Evolutionary conservation across 2,329 filamentous ascomycete species (phyloP).

Genomic region (Fonsecaea erecta): DNA sequence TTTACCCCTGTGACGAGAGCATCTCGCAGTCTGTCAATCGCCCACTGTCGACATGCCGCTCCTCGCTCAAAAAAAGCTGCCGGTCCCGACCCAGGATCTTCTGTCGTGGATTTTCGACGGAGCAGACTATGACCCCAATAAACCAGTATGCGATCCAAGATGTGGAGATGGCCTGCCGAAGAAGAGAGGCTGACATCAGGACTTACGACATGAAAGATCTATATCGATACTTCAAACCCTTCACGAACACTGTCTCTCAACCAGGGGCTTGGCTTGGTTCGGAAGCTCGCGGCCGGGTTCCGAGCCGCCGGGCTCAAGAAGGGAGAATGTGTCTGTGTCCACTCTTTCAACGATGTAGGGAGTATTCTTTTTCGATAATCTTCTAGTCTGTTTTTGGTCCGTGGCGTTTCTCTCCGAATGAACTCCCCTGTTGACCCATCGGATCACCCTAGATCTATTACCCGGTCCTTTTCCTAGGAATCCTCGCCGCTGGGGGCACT

Average conservation of each 20-base stretch:
- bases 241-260: conserved; percentile 27
- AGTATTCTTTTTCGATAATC: not conserved
- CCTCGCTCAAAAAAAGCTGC: conserved; percentile 21
- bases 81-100: conserved; percentile 57
- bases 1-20: not conserved
- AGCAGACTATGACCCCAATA: conserved; percentile 54
- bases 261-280: conserved; percentile 43
- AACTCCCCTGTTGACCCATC: too few species aligned
- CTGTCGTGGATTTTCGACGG: conserved; percentile 61
- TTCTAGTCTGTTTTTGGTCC: too few species aligned
- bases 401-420: too few species aligned
- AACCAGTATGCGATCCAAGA: conserved; percentile 46
- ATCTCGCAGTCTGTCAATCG: not conserved
- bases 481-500: conserved; percentile 54
- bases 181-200: not conserved
- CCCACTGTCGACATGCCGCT: conserved; percentile 22
- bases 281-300: conserved; percentile 59
- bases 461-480: conserved; percentile 46
- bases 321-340: conserved; percentile 61
- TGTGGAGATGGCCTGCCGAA: not conserved
- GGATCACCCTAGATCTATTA: conserved; percentile 44
- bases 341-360: conserved; percentile 58
- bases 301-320: conserved; percentile 36
- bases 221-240: conserved; percentile 56
- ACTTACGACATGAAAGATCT: conserved; percentile 41